These are phyloP conservation scores for Borealophlyctis nickersoniae DNA, from an alignment of 192 early-diverging fungal species.

Conservation along the genomic window DNA sequence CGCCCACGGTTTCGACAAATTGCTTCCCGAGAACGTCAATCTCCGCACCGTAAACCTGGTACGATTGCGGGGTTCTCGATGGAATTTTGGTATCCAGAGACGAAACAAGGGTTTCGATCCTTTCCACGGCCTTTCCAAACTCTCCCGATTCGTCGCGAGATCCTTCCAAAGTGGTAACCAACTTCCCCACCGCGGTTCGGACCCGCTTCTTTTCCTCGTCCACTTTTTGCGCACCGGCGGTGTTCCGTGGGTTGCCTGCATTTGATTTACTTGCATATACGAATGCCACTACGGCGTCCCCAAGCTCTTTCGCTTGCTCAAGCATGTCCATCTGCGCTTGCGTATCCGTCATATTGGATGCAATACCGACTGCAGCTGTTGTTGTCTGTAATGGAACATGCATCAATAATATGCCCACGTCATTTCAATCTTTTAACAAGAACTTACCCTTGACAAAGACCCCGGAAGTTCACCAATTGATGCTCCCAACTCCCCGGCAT, in stretches of 20 bases:
- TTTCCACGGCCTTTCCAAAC: conserved; percentile 39
- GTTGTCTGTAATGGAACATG: conserved; percentile 28
- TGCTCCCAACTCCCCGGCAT: conserved; percentile 34
- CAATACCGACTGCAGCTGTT: conserved; percentile 34
- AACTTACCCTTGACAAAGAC: conserved; percentile 39
- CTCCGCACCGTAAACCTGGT: conserved; percentile 31
- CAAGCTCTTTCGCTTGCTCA: conserved; percentile 41
- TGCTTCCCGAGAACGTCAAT: conserved; percentile 37
- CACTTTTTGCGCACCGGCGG: conserved; percentile 25
- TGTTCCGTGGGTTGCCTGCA: conserved; percentile 27
- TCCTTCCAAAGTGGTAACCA: conserved; percentile 47
- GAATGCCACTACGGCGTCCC: conserved; percentile 41
- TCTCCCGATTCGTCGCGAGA: conserved; percentile 49
- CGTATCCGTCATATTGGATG: conserved; percentile 41
- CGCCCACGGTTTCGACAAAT: conserved; percentile 41
- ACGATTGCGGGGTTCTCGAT: conserved; percentile 17
- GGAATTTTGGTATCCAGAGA: conserved; percentile 29
- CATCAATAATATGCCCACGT: background rate
- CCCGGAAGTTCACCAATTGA: conserved; percentile 39
- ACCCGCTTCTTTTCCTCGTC: conserved; percentile 33
- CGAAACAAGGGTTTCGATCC: conserved; percentile 29
- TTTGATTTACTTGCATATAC: conserved; percentile 36
- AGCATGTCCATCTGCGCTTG: conserved; percentile 38
- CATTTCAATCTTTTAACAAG: background rate
- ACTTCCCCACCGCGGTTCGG: conserved; percentile 28